Evolutionary conservation across 176 grass and related monocot species (phyloP).

Genomic region (Oryza rufipogon): DNA sequence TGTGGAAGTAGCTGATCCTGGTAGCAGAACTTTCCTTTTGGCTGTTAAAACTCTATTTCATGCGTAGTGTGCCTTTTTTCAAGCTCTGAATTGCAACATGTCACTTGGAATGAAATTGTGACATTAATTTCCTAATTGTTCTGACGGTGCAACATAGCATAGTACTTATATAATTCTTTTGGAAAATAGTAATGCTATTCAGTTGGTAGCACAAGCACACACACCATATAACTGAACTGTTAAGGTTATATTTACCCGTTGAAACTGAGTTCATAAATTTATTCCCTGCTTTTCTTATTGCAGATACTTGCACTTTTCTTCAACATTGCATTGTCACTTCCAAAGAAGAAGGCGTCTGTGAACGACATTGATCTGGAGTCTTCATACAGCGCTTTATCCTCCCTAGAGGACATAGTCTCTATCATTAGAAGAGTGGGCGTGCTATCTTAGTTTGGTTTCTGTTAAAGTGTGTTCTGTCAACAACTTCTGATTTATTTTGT

Average conservation of each 20-base stretch:
- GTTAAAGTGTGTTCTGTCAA: constrained; percentile 42
- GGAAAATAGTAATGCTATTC: constrained; percentile 19
- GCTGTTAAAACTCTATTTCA: constrained; percentile 23
- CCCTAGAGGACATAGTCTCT: constrained; percentile 90
- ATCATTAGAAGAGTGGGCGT: constrained; percentile 82
- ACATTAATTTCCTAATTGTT: constrained; percentile 1
- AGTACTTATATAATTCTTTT: constrained; percentile 31
- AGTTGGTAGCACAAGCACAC: constrained; percentile 17
- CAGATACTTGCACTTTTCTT: constrained; percentile 94
- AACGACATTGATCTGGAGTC: constrained; percentile 86
- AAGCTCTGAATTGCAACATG: neutral
- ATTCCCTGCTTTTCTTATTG: neutral
- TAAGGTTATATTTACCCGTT: neutral
- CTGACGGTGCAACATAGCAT: neutral
- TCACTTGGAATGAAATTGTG: neutral
- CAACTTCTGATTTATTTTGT: constrained; percentile 14
- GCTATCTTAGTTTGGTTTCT: constrained; percentile 32
- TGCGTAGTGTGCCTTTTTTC: neutral
- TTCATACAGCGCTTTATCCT: constrained; percentile 87
- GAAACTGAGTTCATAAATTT: constrained; percentile 36
- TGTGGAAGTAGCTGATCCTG: constrained; percentile 13
- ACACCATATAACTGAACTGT: constrained; percentile 6
- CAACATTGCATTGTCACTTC: constrained; percentile 90
- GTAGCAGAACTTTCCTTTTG: neutral
- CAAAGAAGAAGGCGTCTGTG: constrained; percentile 72